Evolutionary conservation across 2,329 filamentous ascomycete species (phyloP).

Genomic region (Talaromyces sp.): DNA sequence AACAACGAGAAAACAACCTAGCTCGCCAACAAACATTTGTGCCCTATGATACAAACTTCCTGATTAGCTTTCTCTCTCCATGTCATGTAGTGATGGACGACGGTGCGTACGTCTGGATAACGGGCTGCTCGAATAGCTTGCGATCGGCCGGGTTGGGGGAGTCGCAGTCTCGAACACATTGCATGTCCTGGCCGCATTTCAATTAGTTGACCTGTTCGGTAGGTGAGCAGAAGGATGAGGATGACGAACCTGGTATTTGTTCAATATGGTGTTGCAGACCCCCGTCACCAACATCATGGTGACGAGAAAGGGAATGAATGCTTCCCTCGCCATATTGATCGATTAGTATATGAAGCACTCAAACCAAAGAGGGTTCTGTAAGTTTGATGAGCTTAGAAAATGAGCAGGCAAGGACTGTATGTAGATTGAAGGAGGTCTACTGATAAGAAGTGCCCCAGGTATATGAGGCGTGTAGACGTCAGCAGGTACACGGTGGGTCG

Average conservation of each 20-base stretch:
- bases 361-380: background rate
- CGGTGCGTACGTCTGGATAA: constrained; percentile 71
- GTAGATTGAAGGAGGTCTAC: background rate
- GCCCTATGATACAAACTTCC: constrained; percentile 40
- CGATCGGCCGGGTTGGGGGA: constrained; percentile 63
- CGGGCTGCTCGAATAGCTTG: constrained; percentile 83
- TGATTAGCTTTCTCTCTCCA: background rate
- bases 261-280: constrained; percentile 93
- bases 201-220: background rate
- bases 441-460: background rate
- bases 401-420: background rate
- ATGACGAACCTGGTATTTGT: constrained; percentile 80
- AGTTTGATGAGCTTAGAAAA: background rate
- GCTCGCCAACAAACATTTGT: constrained; percentile 97
- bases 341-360: background rate
- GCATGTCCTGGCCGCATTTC: constrained; percentile 65
- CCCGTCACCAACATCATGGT: constrained; percentile 95
- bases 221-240: background rate
- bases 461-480: background rate
- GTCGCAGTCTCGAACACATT: constrained; percentile 90
- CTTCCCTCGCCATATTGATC: constrained; percentile 63
- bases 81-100: background rate
- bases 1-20: constrained; percentile 92
- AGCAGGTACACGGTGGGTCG: constrained; percentile 2
- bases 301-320: constrained; percentile 77